Conservation (phyloP, 352 stramenopile genomes). For the Sclerospora graminicola region DNA sequence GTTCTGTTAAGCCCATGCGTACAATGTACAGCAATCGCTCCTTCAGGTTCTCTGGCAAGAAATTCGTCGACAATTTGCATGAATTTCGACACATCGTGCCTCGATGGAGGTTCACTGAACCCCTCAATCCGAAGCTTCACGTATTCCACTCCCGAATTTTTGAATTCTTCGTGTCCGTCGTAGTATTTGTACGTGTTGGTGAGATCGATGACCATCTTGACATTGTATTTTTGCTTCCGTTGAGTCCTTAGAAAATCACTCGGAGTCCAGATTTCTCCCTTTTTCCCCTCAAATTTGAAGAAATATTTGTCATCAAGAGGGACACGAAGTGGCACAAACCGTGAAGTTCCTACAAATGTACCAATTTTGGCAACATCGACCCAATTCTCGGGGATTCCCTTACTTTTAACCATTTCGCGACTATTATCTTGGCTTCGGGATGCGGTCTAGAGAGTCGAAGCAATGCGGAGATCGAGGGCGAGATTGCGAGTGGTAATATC, state of each 20-base stretch:
- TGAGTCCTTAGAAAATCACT: constrained; percentile 42
- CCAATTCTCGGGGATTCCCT: constrained; percentile 73
- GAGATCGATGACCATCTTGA: constrained; percentile 69
- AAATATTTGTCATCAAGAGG: constrained; percentile 59
- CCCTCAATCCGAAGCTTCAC: constrained; percentile 74
- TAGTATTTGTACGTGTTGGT: constrained; percentile 85
- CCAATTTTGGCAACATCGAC: constrained; percentile 70
- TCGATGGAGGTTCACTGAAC: constrained; percentile 40
- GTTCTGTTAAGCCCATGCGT: constrained; percentile 75
- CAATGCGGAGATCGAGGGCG: too few relatives aligned
- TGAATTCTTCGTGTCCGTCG: constrained; percentile 41
- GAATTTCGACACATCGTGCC: constrained; percentile 46
- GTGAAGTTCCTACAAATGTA: constrained; percentile 31
- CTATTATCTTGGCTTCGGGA: background rate
- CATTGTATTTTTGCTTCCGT: constrained; percentile 19
- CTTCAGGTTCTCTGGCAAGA: constrained; percentile 22
- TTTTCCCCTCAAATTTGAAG: constrained; percentile 23
- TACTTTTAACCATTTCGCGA: constrained; percentile 17
- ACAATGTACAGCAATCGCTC: constrained; percentile 62
- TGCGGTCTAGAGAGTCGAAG: too few relatives aligned
- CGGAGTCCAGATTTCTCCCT: constrained; percentile 45
- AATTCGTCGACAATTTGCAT: constrained; percentile 59
- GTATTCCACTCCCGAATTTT: constrained; percentile 40
- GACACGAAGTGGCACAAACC: constrained; percentile 61
- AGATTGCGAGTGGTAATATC: too few relatives aligned